Evolutionary conservation across 179 eudicot species (phyloP).

Genomic region (Kewa caespitosa): DNA sequence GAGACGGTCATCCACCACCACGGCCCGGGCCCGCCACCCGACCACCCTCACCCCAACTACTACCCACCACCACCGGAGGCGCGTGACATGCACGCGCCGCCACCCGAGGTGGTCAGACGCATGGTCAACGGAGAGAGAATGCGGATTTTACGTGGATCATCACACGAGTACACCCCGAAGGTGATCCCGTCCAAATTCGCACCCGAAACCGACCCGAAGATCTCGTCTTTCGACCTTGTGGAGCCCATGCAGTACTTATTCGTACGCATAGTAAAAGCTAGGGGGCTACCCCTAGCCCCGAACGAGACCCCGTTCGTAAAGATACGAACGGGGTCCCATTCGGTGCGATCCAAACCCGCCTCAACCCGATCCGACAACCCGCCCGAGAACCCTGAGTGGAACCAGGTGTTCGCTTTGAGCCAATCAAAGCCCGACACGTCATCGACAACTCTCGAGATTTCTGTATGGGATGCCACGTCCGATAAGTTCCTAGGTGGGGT

Average conservation of each 20-base stretch:
- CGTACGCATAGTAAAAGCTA: slow-evolving; percentile 68
- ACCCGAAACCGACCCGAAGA: slow-evolving; percentile 43
- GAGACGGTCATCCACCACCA: slow-evolving; percentile 37
- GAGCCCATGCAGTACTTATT: slow-evolving; percentile 87
- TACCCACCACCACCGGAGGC: slow-evolving; percentile 21
- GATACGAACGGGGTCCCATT: slow-evolving; percentile 51
- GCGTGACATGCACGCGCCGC: slow-evolving; percentile 34
- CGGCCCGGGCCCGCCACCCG: slow-evolving; percentile 31
- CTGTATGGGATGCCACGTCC: slow-evolving; percentile 66
- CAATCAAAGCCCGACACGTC: slow-evolving; percentile 36
- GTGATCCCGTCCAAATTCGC: slow-evolving; percentile 42
- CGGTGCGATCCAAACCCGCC: slow-evolving; percentile 52
- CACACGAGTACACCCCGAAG: slow-evolving; percentile 59
- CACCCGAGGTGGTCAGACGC: slow-evolving; percentile 56
- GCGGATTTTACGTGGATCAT: slow-evolving; percentile 31
- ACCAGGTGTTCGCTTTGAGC: slow-evolving; percentile 58
- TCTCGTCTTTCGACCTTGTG: slow-evolving; percentile 64
- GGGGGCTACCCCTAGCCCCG: slow-evolving; percentile 49
- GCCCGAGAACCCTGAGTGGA: slow-evolving; percentile 66
- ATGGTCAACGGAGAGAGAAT: slow-evolving; percentile 39
- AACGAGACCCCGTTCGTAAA: slow-evolving; percentile 55
- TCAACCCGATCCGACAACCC: slow-evolving; percentile 37
- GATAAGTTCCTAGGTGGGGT: slow-evolving; percentile 84
- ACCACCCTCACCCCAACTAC: slow-evolving; percentile 20
- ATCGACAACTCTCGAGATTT: slow-evolving; percentile 64